Conservation (phyloP, 495 filamentous ascomycete genomes). For the Penicillium samsonianum region DNA sequence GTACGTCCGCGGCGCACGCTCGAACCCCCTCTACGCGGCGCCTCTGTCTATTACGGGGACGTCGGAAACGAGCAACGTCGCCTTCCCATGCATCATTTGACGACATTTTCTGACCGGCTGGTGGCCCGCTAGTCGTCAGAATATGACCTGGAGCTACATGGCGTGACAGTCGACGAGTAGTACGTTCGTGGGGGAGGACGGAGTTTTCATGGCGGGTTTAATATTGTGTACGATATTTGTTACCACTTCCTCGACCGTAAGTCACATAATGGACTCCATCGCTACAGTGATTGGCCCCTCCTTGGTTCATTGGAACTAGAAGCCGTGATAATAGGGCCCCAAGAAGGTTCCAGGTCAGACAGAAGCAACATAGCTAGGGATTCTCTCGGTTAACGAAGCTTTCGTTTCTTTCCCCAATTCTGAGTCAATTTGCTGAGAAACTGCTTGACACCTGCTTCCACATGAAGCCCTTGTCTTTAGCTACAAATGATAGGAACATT, state of each 20-base stretch:
- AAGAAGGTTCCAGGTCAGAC: too few relatives aligned
- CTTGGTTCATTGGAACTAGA: too few relatives aligned
- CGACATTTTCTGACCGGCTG: constrained; percentile 57
- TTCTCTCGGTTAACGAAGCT: too few relatives aligned
- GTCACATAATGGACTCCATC: constrained; percentile 63
- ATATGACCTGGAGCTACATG: constrained; percentile 74
- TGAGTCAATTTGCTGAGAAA: too few relatives aligned
- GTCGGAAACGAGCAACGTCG: constrained; percentile 54
- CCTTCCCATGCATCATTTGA: constrained; percentile 43
- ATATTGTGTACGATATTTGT: constrained; percentile 78
- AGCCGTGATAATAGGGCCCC: too few relatives aligned
- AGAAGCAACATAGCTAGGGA: too few relatives aligned
- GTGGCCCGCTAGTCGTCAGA: constrained; percentile 61
- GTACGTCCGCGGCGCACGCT: constrained; percentile 62
- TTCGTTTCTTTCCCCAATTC: too few relatives aligned
- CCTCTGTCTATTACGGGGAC: constrained; percentile 64
- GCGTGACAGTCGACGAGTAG: constrained; percentile 64
- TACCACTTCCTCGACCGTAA: constrained; percentile 72
- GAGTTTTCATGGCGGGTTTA: constrained; percentile 51
- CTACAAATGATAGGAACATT: background rate
- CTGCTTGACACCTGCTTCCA: too few relatives aligned
- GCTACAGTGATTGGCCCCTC: too few relatives aligned
- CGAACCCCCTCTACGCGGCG: constrained; percentile 64
- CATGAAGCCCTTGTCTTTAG: background rate
- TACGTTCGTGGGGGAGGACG: constrained; percentile 47